Conservation (phyloP, 2,329 filamentous ascomycete genomes). For the Aulographum hederae region DNA sequence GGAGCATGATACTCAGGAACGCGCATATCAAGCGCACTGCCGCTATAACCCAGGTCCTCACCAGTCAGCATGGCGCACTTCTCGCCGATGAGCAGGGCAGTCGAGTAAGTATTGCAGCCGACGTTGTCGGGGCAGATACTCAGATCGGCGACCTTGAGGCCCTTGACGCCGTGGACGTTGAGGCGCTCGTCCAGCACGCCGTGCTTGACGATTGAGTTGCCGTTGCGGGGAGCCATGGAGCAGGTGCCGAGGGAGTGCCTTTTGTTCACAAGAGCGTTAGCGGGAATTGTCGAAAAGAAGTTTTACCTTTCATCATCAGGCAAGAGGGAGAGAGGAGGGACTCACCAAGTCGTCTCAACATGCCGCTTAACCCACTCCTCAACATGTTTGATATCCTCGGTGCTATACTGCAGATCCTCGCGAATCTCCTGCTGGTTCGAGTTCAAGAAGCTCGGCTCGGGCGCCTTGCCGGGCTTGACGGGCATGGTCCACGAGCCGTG, state of each 20-base stretch:
- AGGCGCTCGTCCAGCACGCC: slow-evolving; percentile 61
- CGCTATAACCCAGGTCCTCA: slow-evolving; percentile 59
- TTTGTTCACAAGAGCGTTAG: slow-evolving; percentile 45
- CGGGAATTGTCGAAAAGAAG: no score
- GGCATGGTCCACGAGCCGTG: slow-evolving; percentile 52
- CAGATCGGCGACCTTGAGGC: slow-evolving; percentile 59
- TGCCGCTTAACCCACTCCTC: slow-evolving; percentile 39
- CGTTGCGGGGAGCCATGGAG: slow-evolving; percentile 58
- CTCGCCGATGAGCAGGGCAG: slow-evolving; percentile 57
- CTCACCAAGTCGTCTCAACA: not conserved
- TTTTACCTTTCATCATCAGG: no score
- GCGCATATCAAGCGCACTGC: slow-evolving; percentile 58
- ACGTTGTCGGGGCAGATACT: slow-evolving; percentile 66
- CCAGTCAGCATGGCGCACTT: slow-evolving; percentile 52
- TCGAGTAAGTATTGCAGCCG: slow-evolving; percentile 43
- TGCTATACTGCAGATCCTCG: slow-evolving; percentile 47
- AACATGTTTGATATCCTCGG: slow-evolving; percentile 42
- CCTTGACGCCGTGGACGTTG: slow-evolving; percentile 61
- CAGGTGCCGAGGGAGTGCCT: slow-evolving; percentile 54
- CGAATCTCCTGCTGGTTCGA: slow-evolving; percentile 43
- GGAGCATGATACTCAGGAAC: slow-evolving; percentile 33
- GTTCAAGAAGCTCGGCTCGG: slow-evolving; percentile 36
- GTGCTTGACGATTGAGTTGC: slow-evolving; percentile 66
- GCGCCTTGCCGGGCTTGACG: slow-evolving; percentile 33
- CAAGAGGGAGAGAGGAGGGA: no score